Evolutionary conservation across 768 basidiomycete species (phyloP), one percentile per base, ranked within the genome.

Genomic region (Amanita jacksonii): DNA sequence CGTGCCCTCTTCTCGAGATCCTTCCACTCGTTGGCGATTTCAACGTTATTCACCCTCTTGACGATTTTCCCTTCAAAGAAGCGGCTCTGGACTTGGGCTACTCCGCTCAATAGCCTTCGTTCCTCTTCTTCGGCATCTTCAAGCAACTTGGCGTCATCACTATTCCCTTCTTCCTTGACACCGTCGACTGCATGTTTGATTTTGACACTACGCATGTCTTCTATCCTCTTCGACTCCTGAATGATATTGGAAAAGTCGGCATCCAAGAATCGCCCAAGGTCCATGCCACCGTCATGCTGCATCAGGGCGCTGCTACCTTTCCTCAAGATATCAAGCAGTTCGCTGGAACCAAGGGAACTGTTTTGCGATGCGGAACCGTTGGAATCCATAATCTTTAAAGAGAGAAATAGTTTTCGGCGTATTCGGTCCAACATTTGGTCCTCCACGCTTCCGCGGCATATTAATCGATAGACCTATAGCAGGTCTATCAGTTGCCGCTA

Each of bases 341-440:
- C 78, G 20, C 52, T 55, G 5, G 53, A 64, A 41, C 63, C 64
- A n/a, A 73, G 51, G 23, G 57, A 60, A 10, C 58, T 39, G 12
- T 54, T 55, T 8, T 53, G 48, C 2, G 55, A 48, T 0, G 58
- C 53, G 9, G 52, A 43, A 22, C 51, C 50, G 25, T 65, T 66
- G 4, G 64, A 60, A 16, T 67, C 67, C 73, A 81, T 79, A 49
- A 81, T 69, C 56, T 80, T 81, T 38, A 76, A 51, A 1, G 79
- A 79, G 3, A 81, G 65, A 57, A 79, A 81, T 5, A 85, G 65
- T 58, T 86, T 86, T 41, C 77, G 74, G 35, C 81, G 77, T 41
- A 83, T 73, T 24, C 81, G 70, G 49, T 80, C 77, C 4, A 85
- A 67, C 69, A 84, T 83, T 50, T 85, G 81, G 54, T 85, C 84